A percentile compares a stretch with the other conserved stretches of the same genome.
Evolutionary conservation across 2,329 filamentous ascomycete species (phyloP).

Genomic region (Colletotrichum musae): DNA sequence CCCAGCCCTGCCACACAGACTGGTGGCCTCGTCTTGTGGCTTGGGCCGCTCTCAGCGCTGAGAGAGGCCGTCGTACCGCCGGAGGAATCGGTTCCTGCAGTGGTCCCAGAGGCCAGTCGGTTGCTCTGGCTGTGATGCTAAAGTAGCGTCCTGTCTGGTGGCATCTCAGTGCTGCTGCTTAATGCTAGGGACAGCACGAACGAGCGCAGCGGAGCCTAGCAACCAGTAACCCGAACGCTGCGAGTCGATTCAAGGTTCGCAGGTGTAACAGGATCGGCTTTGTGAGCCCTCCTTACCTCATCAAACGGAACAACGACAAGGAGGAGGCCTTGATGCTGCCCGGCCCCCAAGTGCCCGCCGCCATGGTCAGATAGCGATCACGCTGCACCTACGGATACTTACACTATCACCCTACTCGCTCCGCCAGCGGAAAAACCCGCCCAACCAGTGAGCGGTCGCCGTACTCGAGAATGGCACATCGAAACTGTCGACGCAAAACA

Average conservation of each 20-base stretch:
- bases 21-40: constrained; percentile 23
- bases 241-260: constrained; percentile 28
- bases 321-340: constrained; percentile 11
- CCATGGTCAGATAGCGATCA: constrained; percentile 30
- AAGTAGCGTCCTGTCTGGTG: constrained; percentile 15
- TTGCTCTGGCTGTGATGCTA: constrained; percentile 26
- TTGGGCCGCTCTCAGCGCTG: constrained; percentile 27
- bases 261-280: constrained; percentile 30
- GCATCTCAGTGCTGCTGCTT: constrained; percentile 3
- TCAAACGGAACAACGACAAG: constrained; percentile 30
- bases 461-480: constrained; percentile 26
- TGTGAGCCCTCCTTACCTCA: constrained; percentile 23
- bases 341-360: constrained; percentile 5
- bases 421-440: not conserved
- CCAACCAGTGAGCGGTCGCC: constrained; percentile 27
- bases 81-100: constrained; percentile 37
- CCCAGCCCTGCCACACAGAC: constrained; percentile 25
- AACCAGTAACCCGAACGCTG: constrained; percentile 9
- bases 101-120: constrained; percentile 23
- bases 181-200: constrained; percentile 20
- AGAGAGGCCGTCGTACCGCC: constrained; percentile 32
- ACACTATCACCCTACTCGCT: not conserved
- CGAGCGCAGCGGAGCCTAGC: constrained; percentile 11
- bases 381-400: not conserved
- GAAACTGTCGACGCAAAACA: constrained; percentile 32